Evolutionary conservation across 2,329 filamentous ascomycete genomes (phyloP).

Genomic region (Aspergillus fumigatus): DNA sequence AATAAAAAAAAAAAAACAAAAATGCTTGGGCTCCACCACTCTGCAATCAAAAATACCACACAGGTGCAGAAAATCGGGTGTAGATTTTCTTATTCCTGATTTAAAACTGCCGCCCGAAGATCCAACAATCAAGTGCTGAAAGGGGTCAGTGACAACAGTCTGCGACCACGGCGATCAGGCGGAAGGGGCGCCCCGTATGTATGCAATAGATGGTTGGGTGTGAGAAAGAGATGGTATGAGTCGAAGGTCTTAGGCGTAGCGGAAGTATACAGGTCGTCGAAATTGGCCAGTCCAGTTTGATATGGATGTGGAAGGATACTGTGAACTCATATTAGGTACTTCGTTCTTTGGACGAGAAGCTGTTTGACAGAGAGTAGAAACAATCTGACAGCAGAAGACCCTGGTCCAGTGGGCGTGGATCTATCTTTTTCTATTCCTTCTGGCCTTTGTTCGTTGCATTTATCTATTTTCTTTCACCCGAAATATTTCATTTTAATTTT

Average conservation of each 20-base stretch:
- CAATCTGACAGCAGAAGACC: slow-evolving; percentile 8
- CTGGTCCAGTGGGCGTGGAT: slow-evolving; percentile 11
- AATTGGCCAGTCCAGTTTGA: slow-evolving; percentile 10
- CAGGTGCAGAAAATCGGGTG: slow-evolving; percentile 9
- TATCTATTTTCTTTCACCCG: neutral
- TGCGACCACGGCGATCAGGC: slow-evolving; percentile 19
- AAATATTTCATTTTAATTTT: neutral
- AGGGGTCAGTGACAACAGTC: slow-evolving; percentile 5
- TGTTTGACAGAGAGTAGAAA: neutral
- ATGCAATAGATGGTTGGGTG: neutral
- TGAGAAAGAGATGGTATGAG: neutral
- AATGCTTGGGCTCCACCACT: slow-evolving; percentile 9
- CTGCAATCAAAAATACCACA: slow-evolving; percentile 14
- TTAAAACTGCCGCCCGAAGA: neutral
- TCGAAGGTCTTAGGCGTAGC: neutral
- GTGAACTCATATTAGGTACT: neutral
- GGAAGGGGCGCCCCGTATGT: slow-evolving; percentile 16
- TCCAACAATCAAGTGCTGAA: slow-evolving; percentile 6
- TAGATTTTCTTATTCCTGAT: neutral
- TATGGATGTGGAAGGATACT: neutral
- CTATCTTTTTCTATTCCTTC: slow-evolving; percentile 10
- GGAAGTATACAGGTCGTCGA: neutral
- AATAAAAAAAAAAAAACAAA: slow-evolving; percentile 4
- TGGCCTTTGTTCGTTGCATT: neutral
- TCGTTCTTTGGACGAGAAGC: neutral